Base-by-base conservation (phyloP, 2,329 filamentous ascomycete genomes). In the Cordyceps cateniannulata region DNA sequence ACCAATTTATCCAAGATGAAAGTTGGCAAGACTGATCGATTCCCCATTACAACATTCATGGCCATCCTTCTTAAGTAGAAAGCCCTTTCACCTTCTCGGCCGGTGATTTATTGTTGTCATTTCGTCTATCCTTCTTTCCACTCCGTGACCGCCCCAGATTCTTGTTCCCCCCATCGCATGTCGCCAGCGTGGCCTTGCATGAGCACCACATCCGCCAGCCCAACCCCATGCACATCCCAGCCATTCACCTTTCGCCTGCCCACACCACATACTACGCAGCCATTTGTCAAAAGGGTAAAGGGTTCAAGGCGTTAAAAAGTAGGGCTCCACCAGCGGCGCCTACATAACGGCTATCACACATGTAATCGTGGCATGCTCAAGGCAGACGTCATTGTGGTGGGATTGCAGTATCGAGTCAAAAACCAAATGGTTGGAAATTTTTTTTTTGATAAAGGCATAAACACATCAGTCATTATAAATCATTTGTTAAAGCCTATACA, bases 141-240 rank as follows among this genome's bases (percentile, higher is more conserved):
- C n/a, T n/a, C n/a, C n/a, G n/a, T 5, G 9, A 16, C 14, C 38
- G 3, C 14, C 8, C 16, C 18, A 35, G 29, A 25, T 12, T 24
- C 20, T 12, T 29, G 8, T 16, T 40, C n/a, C 42, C 51, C 25
- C 60, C 47, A 61, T 57, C 42, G 51, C 25, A 44, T 3, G 38
- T 32, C 45, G 52, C 54, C 60, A 61, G 27, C 60, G 60, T 61
- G 60, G 60, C 53, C 60, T 22, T 61, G 60, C 60, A 61, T 61
- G 53, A 61, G 45, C 44, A 56, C 47, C 47, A 47, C 58, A 32
- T 45, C 52, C 12, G 35, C 53, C 60, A 57, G 60, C 59, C 51
- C 18, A 40, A 45, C 16, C 27, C 51, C 27, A 44, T 50, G 50
- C 49, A 32, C 18, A 24, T 53, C 49, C 48, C 49, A 53, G 29